These are phyloP conservation scores for Neopestalotiopsis clavispora DNA, from an alignment of 2,329 filamentous ascomycete genomes.

Conservation along the genomic window DNA sequence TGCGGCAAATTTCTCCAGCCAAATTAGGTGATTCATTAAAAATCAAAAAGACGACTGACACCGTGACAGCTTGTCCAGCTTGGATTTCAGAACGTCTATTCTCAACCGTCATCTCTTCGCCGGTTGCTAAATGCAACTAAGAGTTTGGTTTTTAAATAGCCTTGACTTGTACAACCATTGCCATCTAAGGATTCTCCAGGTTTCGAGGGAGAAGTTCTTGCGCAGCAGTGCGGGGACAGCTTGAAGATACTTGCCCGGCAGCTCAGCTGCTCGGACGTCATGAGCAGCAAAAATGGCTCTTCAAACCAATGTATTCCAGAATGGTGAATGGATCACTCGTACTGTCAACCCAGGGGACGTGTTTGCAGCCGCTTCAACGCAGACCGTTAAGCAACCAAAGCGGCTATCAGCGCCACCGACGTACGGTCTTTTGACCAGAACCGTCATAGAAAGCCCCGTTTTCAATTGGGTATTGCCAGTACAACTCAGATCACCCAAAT, in stretches of 20 bases:
- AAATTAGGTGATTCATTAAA: background rate
- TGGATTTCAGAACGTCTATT: background rate
- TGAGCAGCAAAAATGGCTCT: conserved; percentile 47
- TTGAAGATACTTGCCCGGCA: background rate
- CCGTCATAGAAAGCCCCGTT: conserved; percentile 76
- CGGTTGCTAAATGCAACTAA: background rate
- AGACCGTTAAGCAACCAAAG: conserved; percentile 32
- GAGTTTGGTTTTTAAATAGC: background rate
- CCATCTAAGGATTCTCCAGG: conserved; percentile 20
- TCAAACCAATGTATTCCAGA: conserved; percentile 58
- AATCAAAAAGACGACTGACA: background rate
- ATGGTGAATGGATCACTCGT: conserved; percentile 63
- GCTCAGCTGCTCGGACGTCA: background rate
- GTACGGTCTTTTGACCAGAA: conserved; percentile 78
- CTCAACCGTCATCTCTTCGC: background rate
- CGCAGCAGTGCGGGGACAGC: background rate
- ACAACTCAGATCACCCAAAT: conserved; percentile 69
- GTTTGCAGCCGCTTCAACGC: conserved; percentile 39
- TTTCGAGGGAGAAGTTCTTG: background rate
- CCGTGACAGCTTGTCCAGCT: background rate
- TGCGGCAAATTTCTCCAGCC: background rate
- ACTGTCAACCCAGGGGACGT: conserved; percentile 47
- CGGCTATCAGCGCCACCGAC: conserved; percentile 48
- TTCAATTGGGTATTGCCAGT: conserved; percentile 80
- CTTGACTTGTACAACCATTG: conserved; percentile 24